phyloP scores from a whole-genome alignment of 805 yeast genomes.

The Teunomyces panamensis region DNA sequence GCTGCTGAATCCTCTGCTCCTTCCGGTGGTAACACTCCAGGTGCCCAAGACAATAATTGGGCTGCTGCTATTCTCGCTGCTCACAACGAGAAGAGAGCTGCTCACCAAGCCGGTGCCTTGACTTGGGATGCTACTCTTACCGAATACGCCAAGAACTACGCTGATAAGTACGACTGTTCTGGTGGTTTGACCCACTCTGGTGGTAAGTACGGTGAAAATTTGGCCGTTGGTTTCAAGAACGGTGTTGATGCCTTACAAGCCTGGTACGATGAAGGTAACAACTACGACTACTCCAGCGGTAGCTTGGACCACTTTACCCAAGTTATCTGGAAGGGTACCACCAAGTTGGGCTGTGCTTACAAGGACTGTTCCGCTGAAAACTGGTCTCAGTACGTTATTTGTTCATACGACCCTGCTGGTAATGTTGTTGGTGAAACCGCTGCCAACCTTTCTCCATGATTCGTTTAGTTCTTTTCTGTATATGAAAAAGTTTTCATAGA shows the following conservation, averaged over 20 bases:
- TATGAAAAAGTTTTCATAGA: background rate
- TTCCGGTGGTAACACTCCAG: conserved; percentile 13
- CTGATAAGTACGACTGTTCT: conserved; percentile 20
- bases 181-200: conserved; percentile 37
- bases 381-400: conserved; percentile 61
- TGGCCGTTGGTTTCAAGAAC: conserved; percentile 22
- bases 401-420: conserved; percentile 76
- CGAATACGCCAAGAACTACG: conserved; percentile 48
- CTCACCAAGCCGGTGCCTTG: conserved; percentile 50
- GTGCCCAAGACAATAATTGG: conserved; percentile 25
- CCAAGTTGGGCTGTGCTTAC: conserved; percentile 69
- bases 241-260: conserved; percentile 33
- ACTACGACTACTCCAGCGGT: conserved; percentile 25
- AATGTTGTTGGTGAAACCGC: conserved; percentile 49
- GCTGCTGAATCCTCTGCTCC: conserved; percentile 7
- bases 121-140: conserved; percentile 56
- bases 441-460: conserved; percentile 10
- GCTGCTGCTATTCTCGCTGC: conserved; percentile 48
- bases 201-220: conserved; percentile 40
- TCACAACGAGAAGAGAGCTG: conserved; percentile 58
- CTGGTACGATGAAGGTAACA: conserved; percentile 40
- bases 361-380: conserved; percentile 49
- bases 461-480: background rate
- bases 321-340: conserved; percentile 65
- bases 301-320: conserved; percentile 69